Evolutionary conservation across 1,284 basidiomycete species (phyloP).

Genomic region (Phellinidium pouzarii): DNA sequence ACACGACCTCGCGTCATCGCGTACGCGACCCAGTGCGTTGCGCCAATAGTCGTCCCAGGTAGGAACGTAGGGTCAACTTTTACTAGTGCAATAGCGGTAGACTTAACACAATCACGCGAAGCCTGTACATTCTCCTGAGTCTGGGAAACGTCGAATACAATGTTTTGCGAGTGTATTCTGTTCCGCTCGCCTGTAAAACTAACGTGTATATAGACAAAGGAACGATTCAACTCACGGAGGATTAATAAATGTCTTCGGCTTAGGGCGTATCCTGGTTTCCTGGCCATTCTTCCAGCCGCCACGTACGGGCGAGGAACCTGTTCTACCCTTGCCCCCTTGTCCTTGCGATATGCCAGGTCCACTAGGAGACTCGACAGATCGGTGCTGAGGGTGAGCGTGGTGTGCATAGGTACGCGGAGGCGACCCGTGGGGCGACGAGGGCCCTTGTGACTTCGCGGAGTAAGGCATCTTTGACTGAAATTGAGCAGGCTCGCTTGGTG

Average conservation of each 20-base stretch:
- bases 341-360: constrained; percentile 42
- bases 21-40: constrained; percentile 83
- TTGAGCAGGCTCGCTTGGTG: constrained; percentile 36
- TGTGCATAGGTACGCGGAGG: constrained; percentile 46
- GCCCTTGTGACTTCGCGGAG: constrained; percentile 41
- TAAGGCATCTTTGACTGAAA: constrained; percentile 37
- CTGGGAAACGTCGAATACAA: constrained; percentile 70
- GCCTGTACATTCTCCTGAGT: constrained; percentile 67
- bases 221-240: constrained; percentile 39
- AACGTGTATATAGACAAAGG: background rate
- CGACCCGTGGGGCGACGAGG: constrained; percentile 53
- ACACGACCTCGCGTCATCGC: constrained; percentile 86
- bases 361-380: constrained; percentile 29
- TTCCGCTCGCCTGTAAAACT: background rate
- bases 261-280: constrained; percentile 37
- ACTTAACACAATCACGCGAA: constrained; percentile 63
- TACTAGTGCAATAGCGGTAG: constrained; percentile 76
- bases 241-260: constrained; percentile 44
- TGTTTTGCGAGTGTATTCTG: constrained; percentile 41
- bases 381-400: constrained; percentile 26
- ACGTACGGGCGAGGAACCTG: constrained; percentile 60
- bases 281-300: constrained; percentile 33
- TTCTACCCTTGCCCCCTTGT: constrained; percentile 51
- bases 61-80: constrained; percentile 75
- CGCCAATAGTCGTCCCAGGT: constrained; percentile 77